A percentile compares a stretch with the other conserved stretches of the same genome.
Evolutionary conservation across 345 rosid genomes (phyloP).

Genomic region (Eucalyptus decipiens): DNA sequence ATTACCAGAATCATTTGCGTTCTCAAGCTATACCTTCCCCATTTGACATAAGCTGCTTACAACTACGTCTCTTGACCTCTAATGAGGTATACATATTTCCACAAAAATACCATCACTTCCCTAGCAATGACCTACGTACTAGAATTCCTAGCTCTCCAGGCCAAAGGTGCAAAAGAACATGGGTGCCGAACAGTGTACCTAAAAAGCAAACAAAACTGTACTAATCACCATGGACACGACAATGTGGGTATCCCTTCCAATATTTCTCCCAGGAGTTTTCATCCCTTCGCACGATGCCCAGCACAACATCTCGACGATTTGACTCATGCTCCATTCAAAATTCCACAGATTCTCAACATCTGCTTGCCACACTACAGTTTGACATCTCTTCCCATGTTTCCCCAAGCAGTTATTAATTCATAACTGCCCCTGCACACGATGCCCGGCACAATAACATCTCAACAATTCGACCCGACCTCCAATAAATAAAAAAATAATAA

Average conservation of each 20-base stretch:
- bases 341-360: not conserved
- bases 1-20: not conserved
- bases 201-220: not conserved
- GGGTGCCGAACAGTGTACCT: not conserved
- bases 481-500: not conserved
- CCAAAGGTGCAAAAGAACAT: not conserved
- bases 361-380: not conserved
- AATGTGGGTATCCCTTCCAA: not conserved
- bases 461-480: not conserved
- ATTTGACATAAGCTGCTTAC: not conserved
- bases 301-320: not conserved
- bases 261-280: not conserved
- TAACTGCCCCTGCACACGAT: not conserved
- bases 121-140: not conserved
- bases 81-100: not conserved
- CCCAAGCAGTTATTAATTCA: not conserved
- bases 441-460: not conserved
- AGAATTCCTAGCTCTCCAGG: not conserved
- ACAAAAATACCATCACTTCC: not conserved
- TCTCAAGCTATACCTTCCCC: not conserved
- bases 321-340: not conserved
- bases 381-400: not conserved
- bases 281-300: not conserved
- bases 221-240: not conserved
- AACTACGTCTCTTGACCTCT: not conserved